A percentile compares a stretch with the other conserved stretches of the same genome.
Evolutionary conservation across 2,329 filamentous ascomycete genomes (phyloP).

Genomic region (Aulographum hederae): DNA sequence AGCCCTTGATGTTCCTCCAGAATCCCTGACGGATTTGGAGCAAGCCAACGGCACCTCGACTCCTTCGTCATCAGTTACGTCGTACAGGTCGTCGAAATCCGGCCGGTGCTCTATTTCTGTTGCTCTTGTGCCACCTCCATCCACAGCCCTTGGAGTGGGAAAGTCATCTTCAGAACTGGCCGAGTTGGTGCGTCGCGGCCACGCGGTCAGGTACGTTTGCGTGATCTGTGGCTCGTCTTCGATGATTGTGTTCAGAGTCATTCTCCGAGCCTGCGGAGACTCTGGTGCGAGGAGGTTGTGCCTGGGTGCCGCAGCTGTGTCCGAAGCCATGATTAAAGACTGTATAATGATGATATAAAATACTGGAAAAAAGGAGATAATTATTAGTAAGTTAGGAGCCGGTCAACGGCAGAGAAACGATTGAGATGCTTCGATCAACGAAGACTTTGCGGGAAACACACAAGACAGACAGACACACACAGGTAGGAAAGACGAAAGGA

Average conservation of each 20-base stretch:
- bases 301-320: slow-evolving; percentile 3
- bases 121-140: slow-evolving; percentile 34
- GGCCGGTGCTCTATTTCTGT: slow-evolving; percentile 49
- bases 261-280: slow-evolving; percentile 38
- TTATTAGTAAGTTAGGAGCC: no score
- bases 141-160: slow-evolving; percentile 49
- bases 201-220: slow-evolving; percentile 1
- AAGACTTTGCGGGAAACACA: no score
- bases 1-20: slow-evolving; percentile 10
- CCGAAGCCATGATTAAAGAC: no score
- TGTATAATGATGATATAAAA: no score
- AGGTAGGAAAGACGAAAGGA: no score
- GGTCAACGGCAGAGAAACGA: no score
- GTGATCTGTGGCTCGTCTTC: slow-evolving; percentile 27
- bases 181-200: slow-evolving; percentile 9
- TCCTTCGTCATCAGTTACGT: slow-evolving; percentile 64
- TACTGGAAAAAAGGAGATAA: no score
- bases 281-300: slow-evolving; percentile 10
- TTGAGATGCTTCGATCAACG: no score
- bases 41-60: slow-evolving; percentile 32
- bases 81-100: slow-evolving; percentile 76
- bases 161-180: slow-evolving; percentile 40
- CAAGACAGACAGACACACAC: no score
- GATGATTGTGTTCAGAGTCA: slow-evolving; percentile 45
- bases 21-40: slow-evolving; percentile 29